Base-by-base conservation (phyloP, 108 stramenopile genomes). In the Skeletonema grethae region DNA sequence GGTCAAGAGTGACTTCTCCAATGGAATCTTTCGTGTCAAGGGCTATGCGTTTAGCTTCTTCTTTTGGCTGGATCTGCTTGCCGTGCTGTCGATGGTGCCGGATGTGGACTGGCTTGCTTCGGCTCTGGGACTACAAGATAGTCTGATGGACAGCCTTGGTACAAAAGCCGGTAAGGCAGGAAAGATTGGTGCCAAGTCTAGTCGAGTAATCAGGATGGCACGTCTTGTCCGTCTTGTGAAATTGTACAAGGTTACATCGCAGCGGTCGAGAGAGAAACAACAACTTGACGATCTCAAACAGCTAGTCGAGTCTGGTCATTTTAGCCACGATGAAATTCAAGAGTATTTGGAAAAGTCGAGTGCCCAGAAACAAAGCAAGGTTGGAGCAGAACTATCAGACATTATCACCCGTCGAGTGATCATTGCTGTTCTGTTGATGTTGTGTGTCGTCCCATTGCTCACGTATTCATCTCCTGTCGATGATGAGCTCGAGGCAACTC, bases 11-110 rank as follows among this genome's bases (percentile, higher is more conserved):
- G 83, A 81, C 25, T 89, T 77, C 69, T 75, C 79, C 15, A 53
- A 59, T 10, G 77, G 77, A 6, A 58, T 79, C n/a, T 73, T 73
- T 62, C 46, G 36, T 16, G 60, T 79, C 25, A 77, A 73, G 57
- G 81, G 81, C 53, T 85, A 82, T 59, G 77, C 76, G n/a, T 74
- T 73, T 36, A 80, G 80, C 59, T 89, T 90, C 77, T 90, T 86
- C 80, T 92, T 92, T 66, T 88, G 80, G 77, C 84, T 89, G 25
- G 91, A 89, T 77, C 71, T 88, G 31, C 46, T 90, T 29, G 87
- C 87, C 25, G 72, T 87, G 28, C 67, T 85, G 16, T 87, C 89
- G 15, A 82, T 92, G 72, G 63, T 92, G 7, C 79, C 85, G 34
- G 86, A 87, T 59, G 77, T 90, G 46, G 69, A 58, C 3, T 90